phyloP scores from a whole-genome alignment of 768 basidiomycete genomes.

The Pleurotus tuoliensis region DNA sequence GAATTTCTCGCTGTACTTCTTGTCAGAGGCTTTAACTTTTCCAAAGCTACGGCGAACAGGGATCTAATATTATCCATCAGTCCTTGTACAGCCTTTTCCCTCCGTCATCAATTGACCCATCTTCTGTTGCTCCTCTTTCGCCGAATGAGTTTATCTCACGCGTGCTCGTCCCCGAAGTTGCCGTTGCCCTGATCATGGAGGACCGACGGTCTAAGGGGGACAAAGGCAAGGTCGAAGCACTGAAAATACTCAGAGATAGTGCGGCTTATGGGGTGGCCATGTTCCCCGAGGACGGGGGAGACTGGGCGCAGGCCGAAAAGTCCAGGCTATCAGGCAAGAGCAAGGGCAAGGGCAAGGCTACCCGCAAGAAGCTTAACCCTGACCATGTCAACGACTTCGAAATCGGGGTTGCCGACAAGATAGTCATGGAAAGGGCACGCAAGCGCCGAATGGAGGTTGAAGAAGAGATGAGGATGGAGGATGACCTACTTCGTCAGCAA shows the following conservation, averaged over 20 bases:
- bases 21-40: not conserved
- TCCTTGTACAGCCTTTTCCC: conserved; percentile 76
- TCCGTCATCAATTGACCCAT: conserved; percentile 47
- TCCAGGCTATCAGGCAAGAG: conserved; percentile 10
- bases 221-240: conserved; percentile 37
- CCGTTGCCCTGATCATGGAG: conserved; percentile 74
- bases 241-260: conserved; percentile 67
- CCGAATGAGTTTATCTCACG: conserved; percentile 75
- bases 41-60: conserved; percentile 82
- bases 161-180: conserved; percentile 88
- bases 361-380: not conserved
- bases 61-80: conserved; percentile 76
- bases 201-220: conserved; percentile 52
- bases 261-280: conserved; percentile 80
- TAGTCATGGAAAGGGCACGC: conserved; percentile 51
- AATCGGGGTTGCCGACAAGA: conserved; percentile 43
- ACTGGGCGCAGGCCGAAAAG: conserved; percentile 23
- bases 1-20: not conserved
- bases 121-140: conserved; percentile 60
- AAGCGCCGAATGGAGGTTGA: conserved; percentile 50
- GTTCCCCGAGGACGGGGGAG: conserved; percentile 66
- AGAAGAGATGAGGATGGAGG: conserved; percentile 33
- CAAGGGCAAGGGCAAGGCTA: conserved; percentile 9
- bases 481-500: conserved; percentile 15
- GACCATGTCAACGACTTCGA: conserved; percentile 20